Base-by-base conservation (phyloP, 768 basidiomycete genomes). In the Myochromella boudieri region DNA sequence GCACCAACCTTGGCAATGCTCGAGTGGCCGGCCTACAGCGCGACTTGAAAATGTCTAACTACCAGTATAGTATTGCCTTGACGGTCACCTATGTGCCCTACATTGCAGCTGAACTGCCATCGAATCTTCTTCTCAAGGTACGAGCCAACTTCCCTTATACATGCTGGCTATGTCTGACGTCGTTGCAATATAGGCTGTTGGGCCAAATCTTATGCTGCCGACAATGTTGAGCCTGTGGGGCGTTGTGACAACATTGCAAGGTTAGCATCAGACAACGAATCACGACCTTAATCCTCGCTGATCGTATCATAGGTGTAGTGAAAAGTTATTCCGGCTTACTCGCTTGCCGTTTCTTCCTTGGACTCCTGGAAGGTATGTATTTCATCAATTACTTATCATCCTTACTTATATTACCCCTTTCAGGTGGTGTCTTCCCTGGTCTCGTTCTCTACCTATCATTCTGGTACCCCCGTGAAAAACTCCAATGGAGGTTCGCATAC, bases 21-120 rank as follows among this genome's bases (percentile, higher is more conserved):
- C 71, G 75, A n/a, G 71, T 83, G 5, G 82, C 81, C 8, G 82
- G 83, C 9, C 60, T 85, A 49, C 78, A 82, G 55, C 72, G 60
- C 15, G 72, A 79, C 37, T 58, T 85, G 37, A 65, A 73, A 36
- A 70, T 84, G 67, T 68, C 71, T 10, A 68, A 75, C 39, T 59
- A 70, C 8, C 64, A 77, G 54, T 84, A 82, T 51, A 71, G 75
- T 55, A 66, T 78, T 53, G 68, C 75, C 5, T 53, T 77, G 44
- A 77, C 75, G 1, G 70, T 76, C 27, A 74, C 74, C 1, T 76
- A 75, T 48, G 64, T 77, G 1, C 80, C 81, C 0, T 84, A 82
- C 42, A 81, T 82, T 43, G 59, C 65, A 4, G 75, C 80, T 6
- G 83, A 85, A 52, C 62, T 85, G 14, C 83, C 83, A 6, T 79